A percentile compares a stretch with the other conserved stretches of the same genome.
Conservation (phyloP, 2,329 filamentous ascomycete genomes). For the Botrytis fragariae region DNA sequence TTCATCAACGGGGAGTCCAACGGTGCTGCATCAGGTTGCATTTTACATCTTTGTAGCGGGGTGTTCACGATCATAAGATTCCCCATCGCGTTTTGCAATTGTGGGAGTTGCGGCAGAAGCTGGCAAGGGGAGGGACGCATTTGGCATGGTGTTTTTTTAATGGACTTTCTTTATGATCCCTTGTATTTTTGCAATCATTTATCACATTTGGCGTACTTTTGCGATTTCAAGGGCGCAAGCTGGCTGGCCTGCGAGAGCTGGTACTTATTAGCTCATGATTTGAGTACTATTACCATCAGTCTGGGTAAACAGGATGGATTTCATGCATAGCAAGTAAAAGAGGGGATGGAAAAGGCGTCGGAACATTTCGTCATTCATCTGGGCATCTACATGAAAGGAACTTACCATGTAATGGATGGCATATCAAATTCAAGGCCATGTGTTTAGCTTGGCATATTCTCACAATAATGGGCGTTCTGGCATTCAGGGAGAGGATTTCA, state of each 20-base stretch:
- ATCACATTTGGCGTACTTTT: constrained; percentile 33
- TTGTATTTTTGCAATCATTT: constrained; percentile 34
- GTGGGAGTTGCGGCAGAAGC: constrained; percentile 36
- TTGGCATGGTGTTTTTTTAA: constrained; percentile 30
- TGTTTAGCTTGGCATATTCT: constrained; percentile 25
- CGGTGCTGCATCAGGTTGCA: constrained; percentile 34
- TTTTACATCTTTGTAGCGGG: constrained; percentile 36
- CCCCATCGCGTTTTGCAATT: constrained; percentile 38
- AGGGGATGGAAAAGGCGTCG: constrained; percentile 36
- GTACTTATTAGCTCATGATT: constrained; percentile 20
- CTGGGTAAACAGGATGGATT: constrained; percentile 31
- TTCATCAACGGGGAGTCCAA: constrained; percentile 33
- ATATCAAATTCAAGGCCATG: constrained; percentile 16
- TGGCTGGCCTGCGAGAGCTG: constrained; percentile 33
- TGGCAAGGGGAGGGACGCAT: constrained; percentile 34
- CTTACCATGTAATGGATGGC: constrained; percentile 16
- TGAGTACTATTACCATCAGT: constrained; percentile 29
- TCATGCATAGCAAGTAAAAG: constrained; percentile 33
- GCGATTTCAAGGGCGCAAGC: constrained; percentile 33
- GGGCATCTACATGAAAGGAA: constrained; percentile 28
- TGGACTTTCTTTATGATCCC: constrained; percentile 23
- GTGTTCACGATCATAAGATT: constrained; percentile 39
- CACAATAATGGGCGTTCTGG: constrained; percentile 20
- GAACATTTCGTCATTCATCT: constrained; percentile 25
- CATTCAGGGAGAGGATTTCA: constrained; percentile 19